Percentiles rank a stretch among this genome's conserved stretches.
These are phyloP conservation scores for Noccaea caerulescens DNA, from an alignment of 345 rosid species.

Conservation along the genomic window DNA sequence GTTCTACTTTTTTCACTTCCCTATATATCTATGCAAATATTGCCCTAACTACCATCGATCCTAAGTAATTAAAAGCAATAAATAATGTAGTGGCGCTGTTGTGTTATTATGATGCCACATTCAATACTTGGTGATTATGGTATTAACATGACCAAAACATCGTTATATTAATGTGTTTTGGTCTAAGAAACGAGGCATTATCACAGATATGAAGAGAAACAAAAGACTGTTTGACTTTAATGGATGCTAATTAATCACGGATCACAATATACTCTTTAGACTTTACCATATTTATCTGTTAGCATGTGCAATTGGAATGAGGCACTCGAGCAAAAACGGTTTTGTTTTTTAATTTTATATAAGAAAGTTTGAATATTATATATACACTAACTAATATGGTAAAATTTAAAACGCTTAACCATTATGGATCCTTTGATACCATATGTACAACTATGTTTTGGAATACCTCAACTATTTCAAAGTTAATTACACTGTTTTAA, in stretches of 20 bases:
- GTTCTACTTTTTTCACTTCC: constrained; percentile 19
- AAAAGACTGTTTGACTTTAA: constrained; percentile 3
- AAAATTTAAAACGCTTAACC: too few species aligned
- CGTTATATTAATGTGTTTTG: background rate
- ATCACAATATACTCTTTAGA: background rate
- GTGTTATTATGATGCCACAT: background rate
- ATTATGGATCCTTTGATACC: background rate
- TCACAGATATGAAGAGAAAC: constrained; percentile 17
- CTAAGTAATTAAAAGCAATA: background rate
- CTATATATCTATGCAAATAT: constrained; percentile 7
- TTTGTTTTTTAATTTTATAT: too few species aligned
- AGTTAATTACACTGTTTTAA: too few species aligned
- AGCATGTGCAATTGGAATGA: too few species aligned
- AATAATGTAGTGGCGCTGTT: background rate
- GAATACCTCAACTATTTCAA: background rate
- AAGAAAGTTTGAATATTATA: too few species aligned
- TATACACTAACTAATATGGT: too few species aligned
- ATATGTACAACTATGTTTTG: background rate
- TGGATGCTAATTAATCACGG: constrained; percentile 1
- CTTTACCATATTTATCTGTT: too few species aligned
- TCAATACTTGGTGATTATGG: background rate
- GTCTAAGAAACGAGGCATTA: background rate
- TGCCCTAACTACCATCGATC: background rate
- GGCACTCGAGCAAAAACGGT: too few species aligned
- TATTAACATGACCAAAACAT: background rate